Conservation (phyloP, 768 basidiomycete genomes). For the Xerocomellus dryophilus region DNA sequence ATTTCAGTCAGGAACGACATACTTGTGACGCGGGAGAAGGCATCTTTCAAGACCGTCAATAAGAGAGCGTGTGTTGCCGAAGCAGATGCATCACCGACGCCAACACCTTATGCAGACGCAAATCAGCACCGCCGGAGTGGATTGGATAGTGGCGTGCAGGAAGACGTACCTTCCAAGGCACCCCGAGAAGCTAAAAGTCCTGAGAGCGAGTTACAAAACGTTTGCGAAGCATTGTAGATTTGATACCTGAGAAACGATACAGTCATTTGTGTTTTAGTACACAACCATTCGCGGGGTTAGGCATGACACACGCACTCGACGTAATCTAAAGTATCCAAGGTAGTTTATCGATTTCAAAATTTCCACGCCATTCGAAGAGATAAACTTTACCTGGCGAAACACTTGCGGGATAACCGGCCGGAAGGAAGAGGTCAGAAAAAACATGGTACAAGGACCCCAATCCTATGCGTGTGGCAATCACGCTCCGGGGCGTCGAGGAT, state of each 20-base stretch:
- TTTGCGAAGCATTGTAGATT: constrained; percentile 61
- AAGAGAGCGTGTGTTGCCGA: constrained; percentile 65
- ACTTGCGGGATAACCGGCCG: constrained; percentile 57
- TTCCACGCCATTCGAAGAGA: not conserved
- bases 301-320: constrained; percentile 39
- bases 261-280: not conserved
- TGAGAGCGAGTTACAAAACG: constrained; percentile 67
- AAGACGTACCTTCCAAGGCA: constrained; percentile 54
- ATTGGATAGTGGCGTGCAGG: not conserved
- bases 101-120: constrained; percentile 45
- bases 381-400: constrained; percentile 54
- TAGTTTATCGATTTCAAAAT: not conserved
- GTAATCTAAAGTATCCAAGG: constrained; percentile 42
- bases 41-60: constrained; percentile 63
- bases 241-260: constrained; percentile 50
- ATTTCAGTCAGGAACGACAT: constrained; percentile 17
- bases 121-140: not conserved
- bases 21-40: constrained; percentile 63
- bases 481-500: not conserved
- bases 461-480: not conserved
- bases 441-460: constrained; percentile 12
- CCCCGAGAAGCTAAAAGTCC: constrained; percentile 64
- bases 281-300: not conserved
- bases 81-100: constrained; percentile 65
- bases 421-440: constrained; percentile 47